Base-by-base conservation (phyloP, 768 basidiomycete genomes). In the Mycena capillaripes region DNA sequence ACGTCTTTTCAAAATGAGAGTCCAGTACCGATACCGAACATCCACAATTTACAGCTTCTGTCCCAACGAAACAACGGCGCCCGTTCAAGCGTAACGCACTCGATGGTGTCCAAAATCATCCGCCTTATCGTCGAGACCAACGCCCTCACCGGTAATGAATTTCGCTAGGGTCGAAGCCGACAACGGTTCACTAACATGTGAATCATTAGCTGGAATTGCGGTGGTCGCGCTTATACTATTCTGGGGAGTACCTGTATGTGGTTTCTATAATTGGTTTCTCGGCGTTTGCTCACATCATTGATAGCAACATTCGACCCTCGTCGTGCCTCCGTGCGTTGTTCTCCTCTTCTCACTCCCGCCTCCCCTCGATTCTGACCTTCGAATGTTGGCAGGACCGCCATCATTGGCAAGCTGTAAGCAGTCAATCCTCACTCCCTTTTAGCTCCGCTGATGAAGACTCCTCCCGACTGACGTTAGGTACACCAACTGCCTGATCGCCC, bases 61-160 rank as follows among this genome's bases (percentile, higher is more conserved):
- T n/a, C 21, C 36, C 38, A 55, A 36, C 42, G 60, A 30, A 57
- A 25, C 34, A 36, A 11, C 0, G 34, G 44, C 10, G 29, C 58
- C 23, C 50, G 55, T 5, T 17, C n/a, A 2, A 27, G 63, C 23
- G 7, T 16, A 10, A 68, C 71, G 14, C 67, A 68, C 52, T 48
- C 44, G 19, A 30, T 74, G 2, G 58, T 76, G 4, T 60, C 57
- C 10, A 44, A 69, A 14, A 32, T 72, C 34, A 59, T 74, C 14
- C 61, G 38, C 25, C 57, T 76, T 44, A 48, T 70, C n/a, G 67
- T 76, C 25, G 75, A 76, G 52, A 76, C 75, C 17, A 75, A 75
- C 29, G 53, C 66, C 12, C 55, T 74, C 16, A 71, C 75, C 19
- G 70, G 75, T 76, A n/a, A 23, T 17, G 62, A 4, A 3, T 8